A percentile compares a stretch with the other conserved stretches of the same genome.
Evolutionary conservation across 1,284 basidiomycete species (phyloP).

Genomic region (Cystobasidium sp.): DNA sequence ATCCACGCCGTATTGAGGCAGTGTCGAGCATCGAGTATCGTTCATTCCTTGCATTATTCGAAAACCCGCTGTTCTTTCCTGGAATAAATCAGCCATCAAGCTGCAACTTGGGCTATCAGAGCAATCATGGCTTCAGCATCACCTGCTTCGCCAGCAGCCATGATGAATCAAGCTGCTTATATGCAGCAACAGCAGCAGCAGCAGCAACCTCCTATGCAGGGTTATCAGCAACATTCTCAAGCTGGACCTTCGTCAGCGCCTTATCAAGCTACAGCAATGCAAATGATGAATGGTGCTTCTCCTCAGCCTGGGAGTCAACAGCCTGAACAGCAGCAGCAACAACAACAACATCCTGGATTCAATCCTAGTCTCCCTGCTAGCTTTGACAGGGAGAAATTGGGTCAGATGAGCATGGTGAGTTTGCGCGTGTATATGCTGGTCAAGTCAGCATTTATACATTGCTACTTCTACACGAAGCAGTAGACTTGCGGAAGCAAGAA

Average conservation of each 20-base stretch:
- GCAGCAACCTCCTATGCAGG: conserved; percentile 13
- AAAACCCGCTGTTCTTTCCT: no score
- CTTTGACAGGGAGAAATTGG: conserved; percentile 31
- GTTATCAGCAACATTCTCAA: conserved; percentile 15
- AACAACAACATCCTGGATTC: conserved; percentile 1
- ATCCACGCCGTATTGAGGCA: no score
- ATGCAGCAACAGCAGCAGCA: conserved; percentile 32
- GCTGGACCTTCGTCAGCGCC: conserved; percentile 7
- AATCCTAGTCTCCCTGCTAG: conserved; percentile 10
- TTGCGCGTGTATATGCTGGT: background rate
- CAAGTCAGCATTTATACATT: background rate
- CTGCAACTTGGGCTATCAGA: background rate
- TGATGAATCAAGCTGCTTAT: background rate
- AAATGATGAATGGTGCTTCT: conserved; percentile 14
- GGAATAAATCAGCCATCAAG: no score
- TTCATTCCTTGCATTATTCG: no score
- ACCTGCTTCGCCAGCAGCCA: conserved; percentile 1
- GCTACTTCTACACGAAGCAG: background rate
- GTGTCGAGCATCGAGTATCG: no score
- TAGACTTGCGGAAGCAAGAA: no score
- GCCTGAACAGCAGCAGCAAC: background rate
- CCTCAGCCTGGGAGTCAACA: conserved; percentile 15
- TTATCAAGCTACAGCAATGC: conserved; percentile 2
- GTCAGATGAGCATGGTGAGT: conserved; percentile 32
- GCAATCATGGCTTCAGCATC: conserved; percentile 11